Evolutionary conservation across 768 basidiomycete species (phyloP), one percentile per base, ranked within the genome.

Genomic region (Hygrocybe coccinea): DNA sequence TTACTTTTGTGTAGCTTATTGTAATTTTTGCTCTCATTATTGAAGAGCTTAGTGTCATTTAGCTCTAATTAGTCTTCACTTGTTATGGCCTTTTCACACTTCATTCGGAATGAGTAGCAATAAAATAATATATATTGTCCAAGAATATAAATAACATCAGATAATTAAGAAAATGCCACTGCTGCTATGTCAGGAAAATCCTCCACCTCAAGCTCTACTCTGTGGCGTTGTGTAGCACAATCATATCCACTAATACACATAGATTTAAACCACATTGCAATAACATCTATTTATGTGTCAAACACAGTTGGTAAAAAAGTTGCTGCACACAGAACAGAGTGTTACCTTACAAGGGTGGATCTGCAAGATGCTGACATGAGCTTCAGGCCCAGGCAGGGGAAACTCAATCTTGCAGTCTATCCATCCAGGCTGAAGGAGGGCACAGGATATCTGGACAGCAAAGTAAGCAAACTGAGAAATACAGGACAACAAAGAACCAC

Each of bases 391-490:
- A 25, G 95, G 95, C 25, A 95, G 95, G 14, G 95, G 95, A 76
- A 99, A 97, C 71, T 99, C 95, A 61, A 99, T 99, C 76, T 97
- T 97, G 53, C 79, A 73, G 63, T 98, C 95, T 62, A 98, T 97
- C 65, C 95, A 91, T 33, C 95, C 95, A 4, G 95, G 93, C 45
- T 95, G 85, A 15, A 97, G 79, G 22, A 98, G 78, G 0, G 95
- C 95, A 52, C 59, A 98, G 81, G 60, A 97, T 97, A 71, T 98
- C 95, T 89, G 53, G 34, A 36, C 55, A 22, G 35, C 5, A 12
- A 19, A n/a, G 15, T 39, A 38, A 36, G 15, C 34, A 1, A 14
- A 8, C 5, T 22, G 47, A n/a, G 43, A 36, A 50, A 7, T n/a
- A 29, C 12, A 19, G 54, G 24, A 44, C 46, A 24, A 7, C 6